Evolutionary conservation across 2,329 filamentous ascomycete genomes (phyloP).

Genomic region (Trichoderma endophyticum): DNA sequence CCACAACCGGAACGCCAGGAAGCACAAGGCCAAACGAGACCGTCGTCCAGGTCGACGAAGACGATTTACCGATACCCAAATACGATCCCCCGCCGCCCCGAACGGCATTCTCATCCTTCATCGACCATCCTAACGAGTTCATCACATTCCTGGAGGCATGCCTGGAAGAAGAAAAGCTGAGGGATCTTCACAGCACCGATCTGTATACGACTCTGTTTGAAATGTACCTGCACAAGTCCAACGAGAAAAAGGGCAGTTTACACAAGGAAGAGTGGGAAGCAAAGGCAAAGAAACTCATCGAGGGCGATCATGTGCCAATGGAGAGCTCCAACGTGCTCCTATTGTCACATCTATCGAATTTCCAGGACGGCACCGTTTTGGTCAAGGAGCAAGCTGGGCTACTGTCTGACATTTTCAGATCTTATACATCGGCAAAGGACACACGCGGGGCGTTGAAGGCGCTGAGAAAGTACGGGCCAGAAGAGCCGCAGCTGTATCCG

Average conservation of each 20-base stretch:
- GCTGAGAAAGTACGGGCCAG: slow-evolving; percentile 82
- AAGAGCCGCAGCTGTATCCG: slow-evolving; percentile 88
- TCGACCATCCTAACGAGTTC: slow-evolving; percentile 89
- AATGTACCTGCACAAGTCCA: slow-evolving; percentile 92
- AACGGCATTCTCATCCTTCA: slow-evolving; percentile 92
- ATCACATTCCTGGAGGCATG: slow-evolving; percentile 90
- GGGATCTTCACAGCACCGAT: slow-evolving; percentile 73
- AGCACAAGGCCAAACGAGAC: slow-evolving; percentile 52
- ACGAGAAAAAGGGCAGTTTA: slow-evolving; percentile 63
- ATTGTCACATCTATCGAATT: slow-evolving; percentile 86
- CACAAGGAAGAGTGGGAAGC: slow-evolving; percentile 79
- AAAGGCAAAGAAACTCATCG: slow-evolving; percentile 86
- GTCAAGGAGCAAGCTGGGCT: slow-evolving; percentile 93
- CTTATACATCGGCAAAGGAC: slow-evolving; percentile 88
- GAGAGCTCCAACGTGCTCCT: slow-evolving; percentile 93
- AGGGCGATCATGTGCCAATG: slow-evolving; percentile 76
- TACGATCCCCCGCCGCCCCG: slow-evolving; percentile 82
- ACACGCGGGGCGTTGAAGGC: slow-evolving; percentile 88
- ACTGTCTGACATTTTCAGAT: slow-evolving; percentile 92
- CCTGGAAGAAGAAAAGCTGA: slow-evolving; percentile 67
- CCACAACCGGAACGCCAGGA: slow-evolving; percentile 49
- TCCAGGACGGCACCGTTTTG: slow-evolving; percentile 83
- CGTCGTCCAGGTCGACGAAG: slow-evolving; percentile 48
- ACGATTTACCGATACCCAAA: slow-evolving; percentile 46
- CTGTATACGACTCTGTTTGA: slow-evolving; percentile 95